phyloP scores from a whole-genome alignment of 352 stramenopile genomes.

The Phytophthora aleatoria region DNA sequence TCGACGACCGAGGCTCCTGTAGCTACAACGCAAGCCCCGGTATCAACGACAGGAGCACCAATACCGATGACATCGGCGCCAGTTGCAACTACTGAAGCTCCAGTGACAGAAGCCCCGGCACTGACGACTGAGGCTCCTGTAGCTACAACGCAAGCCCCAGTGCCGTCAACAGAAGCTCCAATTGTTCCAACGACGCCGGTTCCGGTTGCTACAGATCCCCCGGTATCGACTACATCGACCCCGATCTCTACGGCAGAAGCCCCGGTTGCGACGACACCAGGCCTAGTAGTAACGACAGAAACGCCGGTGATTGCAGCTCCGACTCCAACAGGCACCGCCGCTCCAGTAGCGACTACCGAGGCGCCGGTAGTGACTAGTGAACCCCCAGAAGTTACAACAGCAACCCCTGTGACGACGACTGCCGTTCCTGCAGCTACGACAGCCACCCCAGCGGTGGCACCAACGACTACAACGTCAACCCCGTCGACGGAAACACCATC shows the following conservation, averaged over 20 bases:
- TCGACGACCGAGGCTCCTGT: conserved; percentile 1
- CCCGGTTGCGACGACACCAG: conserved; percentile 3
- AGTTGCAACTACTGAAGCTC: neutral
- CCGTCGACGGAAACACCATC: neutral
- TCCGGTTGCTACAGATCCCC: conserved; percentile 1
- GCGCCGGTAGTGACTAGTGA: neutral
- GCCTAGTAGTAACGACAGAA: conserved; percentile 1
- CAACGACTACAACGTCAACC: neutral
- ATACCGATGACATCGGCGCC: neutral
- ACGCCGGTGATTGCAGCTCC: neutral
- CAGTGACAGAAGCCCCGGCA: conserved; percentile 1
- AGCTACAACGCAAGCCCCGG: conserved; percentile 3
- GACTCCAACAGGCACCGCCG: neutral
- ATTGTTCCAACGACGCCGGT: neutral
- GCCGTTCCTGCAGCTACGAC: neutral
- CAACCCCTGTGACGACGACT: conserved; percentile 6
- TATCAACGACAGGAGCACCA: conserved; percentile 1
- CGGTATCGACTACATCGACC: neutral
- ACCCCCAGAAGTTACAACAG: conserved; percentile 2
- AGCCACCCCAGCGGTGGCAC: neutral
- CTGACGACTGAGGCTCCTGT: conserved; percentile 1
- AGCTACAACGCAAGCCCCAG: neutral
- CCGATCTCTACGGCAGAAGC: neutral
- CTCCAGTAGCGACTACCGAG: neutral
- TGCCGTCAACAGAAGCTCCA: neutral